phyloP scores from a whole-genome alignment of 495 filamentous ascomycete species.

The Opeltia flavorubescens region DNA sequence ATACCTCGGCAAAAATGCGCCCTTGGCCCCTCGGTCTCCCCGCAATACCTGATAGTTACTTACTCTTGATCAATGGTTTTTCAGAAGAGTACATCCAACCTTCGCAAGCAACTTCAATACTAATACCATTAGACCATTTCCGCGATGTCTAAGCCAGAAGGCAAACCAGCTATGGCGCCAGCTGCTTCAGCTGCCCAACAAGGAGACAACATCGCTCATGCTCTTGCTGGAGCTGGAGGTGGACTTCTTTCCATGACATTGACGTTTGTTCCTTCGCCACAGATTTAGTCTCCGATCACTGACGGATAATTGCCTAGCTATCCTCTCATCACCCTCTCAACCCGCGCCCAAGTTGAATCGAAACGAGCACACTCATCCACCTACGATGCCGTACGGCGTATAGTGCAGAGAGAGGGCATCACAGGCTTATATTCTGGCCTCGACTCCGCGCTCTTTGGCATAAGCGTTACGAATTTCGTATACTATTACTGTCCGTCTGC shows the following conservation, averaged over 20 bases:
- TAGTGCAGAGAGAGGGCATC: constrained; percentile 82
- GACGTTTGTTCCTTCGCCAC: constrained; percentile 43
- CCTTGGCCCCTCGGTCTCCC: background rate
- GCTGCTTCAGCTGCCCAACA: constrained; percentile 44
- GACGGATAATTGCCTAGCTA: constrained; percentile 42
- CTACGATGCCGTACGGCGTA: constrained; percentile 66
- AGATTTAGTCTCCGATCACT: constrained; percentile 7
- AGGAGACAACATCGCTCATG: constrained; percentile 85
- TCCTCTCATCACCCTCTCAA: constrained; percentile 93
- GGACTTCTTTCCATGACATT: constrained; percentile 90
- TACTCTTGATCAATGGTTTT: no score
- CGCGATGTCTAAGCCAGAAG: background rate
- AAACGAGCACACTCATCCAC: constrained; percentile 75
- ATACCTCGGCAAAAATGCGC: background rate
- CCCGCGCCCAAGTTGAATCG: constrained; percentile 93
- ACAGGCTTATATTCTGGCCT: constrained; percentile 77
- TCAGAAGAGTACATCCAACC: background rate
- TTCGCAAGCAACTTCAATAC: background rate
- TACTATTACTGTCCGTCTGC: constrained; percentile 83
- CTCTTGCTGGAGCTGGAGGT: constrained; percentile 75
- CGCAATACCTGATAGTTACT: background rate
- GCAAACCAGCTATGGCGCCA: background rate
- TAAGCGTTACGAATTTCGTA: constrained; percentile 97
- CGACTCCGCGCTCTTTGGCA: constrained; percentile 86
- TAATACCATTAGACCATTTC: background rate